Base-by-base conservation (phyloP, 2,329 filamentous ascomycete species). In the Atkinsonella texensis region DNA sequence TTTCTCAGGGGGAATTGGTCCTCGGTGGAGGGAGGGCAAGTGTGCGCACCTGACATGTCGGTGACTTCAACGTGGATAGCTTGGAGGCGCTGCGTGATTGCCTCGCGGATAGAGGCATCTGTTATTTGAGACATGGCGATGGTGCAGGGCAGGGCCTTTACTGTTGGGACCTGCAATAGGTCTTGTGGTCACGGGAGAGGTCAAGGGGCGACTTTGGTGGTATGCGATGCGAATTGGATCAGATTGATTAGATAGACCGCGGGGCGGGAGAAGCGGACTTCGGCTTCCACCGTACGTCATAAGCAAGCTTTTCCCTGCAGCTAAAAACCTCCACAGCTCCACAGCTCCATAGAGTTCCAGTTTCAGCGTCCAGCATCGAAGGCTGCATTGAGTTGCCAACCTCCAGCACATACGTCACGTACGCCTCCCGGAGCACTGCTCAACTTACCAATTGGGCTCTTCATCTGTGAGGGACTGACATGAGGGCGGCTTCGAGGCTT, bases 31-130 rank as follows among this genome's bases (percentile, higher is more conserved):
- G 28, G 33, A 18, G 11, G 32, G 44, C 3, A 40, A 44, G 23
- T 45, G 49, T 18, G 65, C 74, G 53, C 79, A 95, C 90, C 91
- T 57, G 89, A 95, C 75, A 95, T 82, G 70, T 97, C 91, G 57
- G 87, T 85, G 59, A 96, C 89, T 62, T 93, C 84, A 56, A 95
- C 89, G 70, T 94, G 80, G 31, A 77, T 75, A 20, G 89, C 89
- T 52, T 81, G 76, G 51, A 96, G 74, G 57, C 83, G 81, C 59
- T 84, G 73, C 39, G 74, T 77, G 59, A 96, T 76, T 54, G 84
- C 86, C 43, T 73, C 71, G 63, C 78, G 82, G 51, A 97, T 75
- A 47, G 75, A 77, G 39, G 82, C 81, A 54, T 89, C 83, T 43
- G 89, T 91, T 62, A 95, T 83, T 33, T 55, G 43, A n/a, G 52